Percentiles rank a stretch among this genome's conserved stretches.
phyloP scores from a whole-genome alignment of 2,329 filamentous ascomycete genomes.

The Ascochyta clinopodiicola region DNA sequence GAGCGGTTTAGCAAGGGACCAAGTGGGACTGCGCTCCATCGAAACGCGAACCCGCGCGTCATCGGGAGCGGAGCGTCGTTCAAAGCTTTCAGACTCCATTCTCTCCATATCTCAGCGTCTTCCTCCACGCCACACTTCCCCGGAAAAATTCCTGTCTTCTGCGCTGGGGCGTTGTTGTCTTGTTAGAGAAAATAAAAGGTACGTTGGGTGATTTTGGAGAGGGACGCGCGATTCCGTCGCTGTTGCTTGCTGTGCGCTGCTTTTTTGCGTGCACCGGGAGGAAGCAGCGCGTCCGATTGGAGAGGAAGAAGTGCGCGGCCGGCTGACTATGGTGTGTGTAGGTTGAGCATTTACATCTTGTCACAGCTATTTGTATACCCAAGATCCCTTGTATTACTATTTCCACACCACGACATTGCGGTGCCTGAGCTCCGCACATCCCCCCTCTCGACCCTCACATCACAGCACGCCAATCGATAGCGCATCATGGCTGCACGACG shows the following conservation, averaged over 20 bases:
- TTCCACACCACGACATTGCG: not conserved
- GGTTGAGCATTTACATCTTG: conserved; percentile 9
- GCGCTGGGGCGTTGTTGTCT: conserved; percentile 6
- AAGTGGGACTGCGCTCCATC: conserved; percentile 14
- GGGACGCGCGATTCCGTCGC: conserved; percentile 3
- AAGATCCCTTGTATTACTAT: not conserved
- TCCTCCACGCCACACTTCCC: conserved; percentile 16
- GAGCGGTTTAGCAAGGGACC: conserved; percentile 9
- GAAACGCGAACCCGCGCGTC: conserved; percentile 15
- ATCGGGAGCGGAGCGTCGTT: conserved; percentile 9
- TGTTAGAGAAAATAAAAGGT: conserved; percentile 11
- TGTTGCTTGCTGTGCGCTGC: not conserved
- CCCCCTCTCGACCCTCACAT: conserved; percentile 1
- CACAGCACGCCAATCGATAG: conserved; percentile 18
- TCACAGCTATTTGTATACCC: conserved; percentile 10
- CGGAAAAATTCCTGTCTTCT: conserved; percentile 17
- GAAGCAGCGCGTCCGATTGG: conserved; percentile 8
- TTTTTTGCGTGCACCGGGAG: conserved; percentile 9
- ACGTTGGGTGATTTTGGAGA: not conserved
- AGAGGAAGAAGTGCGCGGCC: conserved; percentile 13
- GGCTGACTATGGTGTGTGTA: conserved; percentile 11
- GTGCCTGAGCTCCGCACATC: conserved; percentile 1
- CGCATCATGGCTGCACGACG: conserved; percentile 44
- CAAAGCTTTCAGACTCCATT: conserved; percentile 17
- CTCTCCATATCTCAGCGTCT: conserved; percentile 13